Percentiles rank a stretch among this genome's conserved stretches.
Conservation (phyloP, 208 protist species). For the Acanthamoeba lenticulata region DNA sequence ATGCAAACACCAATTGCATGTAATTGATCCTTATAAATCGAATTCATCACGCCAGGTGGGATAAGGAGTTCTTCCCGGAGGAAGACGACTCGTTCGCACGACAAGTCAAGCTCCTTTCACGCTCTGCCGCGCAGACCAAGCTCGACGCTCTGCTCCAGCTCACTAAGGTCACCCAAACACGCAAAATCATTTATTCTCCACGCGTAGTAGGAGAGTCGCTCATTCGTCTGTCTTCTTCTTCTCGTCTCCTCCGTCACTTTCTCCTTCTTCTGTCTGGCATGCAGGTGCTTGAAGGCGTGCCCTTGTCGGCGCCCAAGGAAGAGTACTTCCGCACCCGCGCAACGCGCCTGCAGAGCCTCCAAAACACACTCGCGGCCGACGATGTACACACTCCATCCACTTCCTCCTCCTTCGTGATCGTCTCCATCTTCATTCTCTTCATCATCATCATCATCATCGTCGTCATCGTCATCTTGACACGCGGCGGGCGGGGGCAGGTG, state of each 20-base stretch:
- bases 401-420: not conserved
- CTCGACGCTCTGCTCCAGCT: not conserved
- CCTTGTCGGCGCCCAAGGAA: not conserved
- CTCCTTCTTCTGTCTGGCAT: no score
- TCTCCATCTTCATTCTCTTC: not conserved
- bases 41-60: no score
- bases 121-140: not conserved
- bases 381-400: not conserved
- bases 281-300: not conserved
- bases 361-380: not conserved
- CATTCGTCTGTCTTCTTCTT: no score
- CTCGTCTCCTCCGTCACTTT: no score
- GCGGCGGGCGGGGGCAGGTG: not conserved
- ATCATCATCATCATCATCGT: no score
- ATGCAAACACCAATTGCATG: no score
- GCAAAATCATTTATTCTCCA: no score
- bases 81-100: not conserved
- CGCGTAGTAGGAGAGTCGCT: no score
- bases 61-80: not conserved
- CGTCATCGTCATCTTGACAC: no score
- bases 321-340: slow-evolving; percentile 3
- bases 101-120: not conserved
- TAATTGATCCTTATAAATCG: no score
- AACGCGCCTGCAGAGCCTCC: not conserved
- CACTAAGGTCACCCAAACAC: not conserved